Base-by-base conservation (phyloP, 2,329 filamentous ascomycete species). In the Epichloe elymi region DNA sequence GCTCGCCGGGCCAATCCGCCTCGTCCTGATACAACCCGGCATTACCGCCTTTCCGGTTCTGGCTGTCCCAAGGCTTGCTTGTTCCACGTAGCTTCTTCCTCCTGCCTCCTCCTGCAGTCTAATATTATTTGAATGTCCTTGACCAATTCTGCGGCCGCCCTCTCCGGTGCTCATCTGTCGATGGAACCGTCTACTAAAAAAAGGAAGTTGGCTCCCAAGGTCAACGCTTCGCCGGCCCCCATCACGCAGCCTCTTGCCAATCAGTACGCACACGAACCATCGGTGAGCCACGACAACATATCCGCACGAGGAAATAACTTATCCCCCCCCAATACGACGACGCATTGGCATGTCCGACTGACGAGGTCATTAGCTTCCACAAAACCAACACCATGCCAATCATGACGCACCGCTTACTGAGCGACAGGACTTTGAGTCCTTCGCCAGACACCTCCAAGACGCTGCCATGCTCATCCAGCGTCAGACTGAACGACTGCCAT, bases 371-470 rank as follows among this genome's bases (percentile, higher is more conserved):
- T 51, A 53, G 39, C 47, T 48, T 14, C 52, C 42, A 33, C 51
- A 52, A 47, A 62, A 62, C 51, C 65, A 66, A 50, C 62, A 67
- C 26, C 63, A 63, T 63, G 55, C 68, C 59, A 58, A 61, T 56
- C 62, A 70, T 64, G 69, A 74, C 65, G 60, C 65, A 51, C 63
- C 69, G 23, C 51, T 63, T 58, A 61, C 65, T 51, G 74, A 79
- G 58, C 74, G 76, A 57, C 74, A 79, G 65, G 79, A 83, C 59
- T 84, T 83, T 65, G 80, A 83, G 64, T 74, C 78, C 49, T 83
- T 83, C 61, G 80, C 80, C 53, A 74, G 80, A 45, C 80, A 84
- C 67, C 73, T 84, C 43, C 80, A 84, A 61, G 80, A 83, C 73
- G 80, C 80, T 47, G 80, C 80, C 56, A 82, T 82, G 74, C 70